Evolutionary conservation across 108 stramenopile species (phyloP), one percentile per base, ranked within the genome.

Genomic region (Craspedostauros australis): DNA sequence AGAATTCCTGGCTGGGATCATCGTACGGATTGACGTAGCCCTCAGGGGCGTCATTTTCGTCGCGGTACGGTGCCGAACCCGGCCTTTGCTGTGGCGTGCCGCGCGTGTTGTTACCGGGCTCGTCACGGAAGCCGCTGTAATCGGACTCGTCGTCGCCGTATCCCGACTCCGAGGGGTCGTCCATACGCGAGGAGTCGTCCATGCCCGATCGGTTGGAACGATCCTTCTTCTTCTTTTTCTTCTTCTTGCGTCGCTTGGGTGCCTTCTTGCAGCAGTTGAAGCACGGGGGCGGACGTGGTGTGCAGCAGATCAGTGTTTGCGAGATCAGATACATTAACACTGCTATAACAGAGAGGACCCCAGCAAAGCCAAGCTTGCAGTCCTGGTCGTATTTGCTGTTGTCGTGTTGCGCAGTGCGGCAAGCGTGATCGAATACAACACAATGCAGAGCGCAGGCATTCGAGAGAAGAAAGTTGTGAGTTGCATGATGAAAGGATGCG

Each of bases 321-420:
- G 40, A 49, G 60, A 68, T 39, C 25, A 68, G 26, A 24, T 68
- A 68, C 22, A 32, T 33, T 28, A 68, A 5, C n/a, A 60, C 44
- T 3, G 66, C 66, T 31, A 60, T 25, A 0, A 68, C 58, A 32
- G 66, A 57, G 14, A 41, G 32, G 31, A 45, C 59, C 1, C 66
- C 66, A 14, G 58, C 50, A 41, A 19, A 15, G 9, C 66, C 66
- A 30, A 68, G 46, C 6, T 23, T 43, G 26, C 66, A 68, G 15
- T 68, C 66, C 48, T 68, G 66, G 24, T 43, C 44, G 52, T 68
- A 68, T 20, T 60, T 54, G 45, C 66, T 68, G 50, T 18, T 31
- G 16, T 5, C 8, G 54, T 38, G 22, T 43, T 15, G 25, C 15
- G 15, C 12, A 11, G 25, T 19, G 11, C 37, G 18, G 15, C 11